Percentiles rank a stretch among this genome's conserved stretches.
phyloP scores from a whole-genome alignment of 768 basidiomycete genomes.

The Xanthoconium stramineum region DNA sequence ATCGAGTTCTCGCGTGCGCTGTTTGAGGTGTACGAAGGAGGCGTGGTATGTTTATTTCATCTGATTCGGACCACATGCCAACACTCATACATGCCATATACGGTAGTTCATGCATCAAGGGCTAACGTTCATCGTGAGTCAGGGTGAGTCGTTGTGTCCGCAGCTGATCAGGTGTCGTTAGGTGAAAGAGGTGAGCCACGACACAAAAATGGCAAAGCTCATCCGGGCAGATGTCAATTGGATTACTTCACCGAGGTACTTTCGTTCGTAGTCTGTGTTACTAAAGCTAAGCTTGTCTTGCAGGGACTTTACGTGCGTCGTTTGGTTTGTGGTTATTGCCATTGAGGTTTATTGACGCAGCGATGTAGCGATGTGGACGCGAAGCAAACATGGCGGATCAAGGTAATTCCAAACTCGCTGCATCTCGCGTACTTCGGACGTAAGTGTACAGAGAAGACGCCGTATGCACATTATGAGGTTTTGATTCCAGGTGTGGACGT shows the following conservation, averaged over 20 bases:
- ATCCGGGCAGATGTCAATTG: conserved; percentile 78
- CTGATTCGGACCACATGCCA: neutral
- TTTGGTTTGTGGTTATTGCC: neutral
- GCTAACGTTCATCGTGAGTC: conserved; percentile 66
- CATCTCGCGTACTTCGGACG: conserved; percentile 69
- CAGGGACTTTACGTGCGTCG: conserved; percentile 72
- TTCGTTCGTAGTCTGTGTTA: neutral
- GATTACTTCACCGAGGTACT: conserved; percentile 69
- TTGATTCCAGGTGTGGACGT: conserved; percentile 53
- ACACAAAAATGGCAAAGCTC: conserved; percentile 67
- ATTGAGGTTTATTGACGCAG: neutral
- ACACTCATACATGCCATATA: conserved; percentile 26
- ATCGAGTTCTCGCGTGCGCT: conserved; percentile 78
- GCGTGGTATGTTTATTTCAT: conserved; percentile 51
- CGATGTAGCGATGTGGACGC: conserved; percentile 68
- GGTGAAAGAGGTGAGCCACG: conserved; percentile 81
- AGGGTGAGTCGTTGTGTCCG: neutral
- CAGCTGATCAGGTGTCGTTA: conserved; percentile 26
- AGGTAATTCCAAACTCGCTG: conserved; percentile 55
- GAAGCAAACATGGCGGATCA: conserved; percentile 69
- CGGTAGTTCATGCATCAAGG: conserved; percentile 95
- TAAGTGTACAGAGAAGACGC: conserved; percentile 34
- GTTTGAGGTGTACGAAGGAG: conserved; percentile 90
- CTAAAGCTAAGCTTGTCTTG: neutral
- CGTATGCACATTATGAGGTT: neutral